Conservation (phyloP, 2,329 filamentous ascomycete species). For the Alternaria viburni region DNA sequence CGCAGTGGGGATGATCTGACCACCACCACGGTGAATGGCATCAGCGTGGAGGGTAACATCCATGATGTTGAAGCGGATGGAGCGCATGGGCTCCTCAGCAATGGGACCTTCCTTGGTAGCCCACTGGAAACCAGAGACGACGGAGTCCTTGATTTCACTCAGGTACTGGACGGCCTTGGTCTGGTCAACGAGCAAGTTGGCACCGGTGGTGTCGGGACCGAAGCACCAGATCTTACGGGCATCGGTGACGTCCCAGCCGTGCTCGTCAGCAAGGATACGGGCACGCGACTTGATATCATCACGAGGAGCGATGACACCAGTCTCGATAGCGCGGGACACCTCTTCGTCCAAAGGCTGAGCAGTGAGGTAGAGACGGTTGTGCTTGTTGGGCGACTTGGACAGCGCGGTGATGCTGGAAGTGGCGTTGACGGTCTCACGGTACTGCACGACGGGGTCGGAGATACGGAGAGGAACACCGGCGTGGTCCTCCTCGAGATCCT, state of each 20-base stretch:
- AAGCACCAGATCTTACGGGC: constrained; percentile 99
- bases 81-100: constrained; percentile 97
- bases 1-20: constrained; percentile 96
- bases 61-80: constrained; percentile 97
- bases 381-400: constrained; percentile 99
- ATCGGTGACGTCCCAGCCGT: constrained; percentile 99
- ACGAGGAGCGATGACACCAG: constrained; percentile 88
- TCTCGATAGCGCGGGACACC: constrained; percentile 86
- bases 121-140: constrained; percentile 99
- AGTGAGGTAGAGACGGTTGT: constrained; percentile 99
- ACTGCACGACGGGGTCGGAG: constrained; percentile 97
- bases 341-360: constrained; percentile 93
- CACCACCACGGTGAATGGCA: constrained; percentile 99
- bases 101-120: constrained; percentile 96
- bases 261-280: constrained; percentile 93
- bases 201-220: constrained; percentile 94
- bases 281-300: constrained; percentile 99
- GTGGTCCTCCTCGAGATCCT: constrained; percentile 99
- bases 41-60: constrained; percentile 99
- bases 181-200: constrained; percentile 99
- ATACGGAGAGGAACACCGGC: constrained; percentile 97
- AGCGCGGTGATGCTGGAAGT: constrained; percentile 94
- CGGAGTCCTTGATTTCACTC: constrained; percentile 99
- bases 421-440: constrained; percentile 90
- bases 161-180: constrained; percentile 99